phyloP scores from a whole-genome alignment of 2,329 filamentous ascomycete species.

The Calonectria pseudoturangicola region DNA sequence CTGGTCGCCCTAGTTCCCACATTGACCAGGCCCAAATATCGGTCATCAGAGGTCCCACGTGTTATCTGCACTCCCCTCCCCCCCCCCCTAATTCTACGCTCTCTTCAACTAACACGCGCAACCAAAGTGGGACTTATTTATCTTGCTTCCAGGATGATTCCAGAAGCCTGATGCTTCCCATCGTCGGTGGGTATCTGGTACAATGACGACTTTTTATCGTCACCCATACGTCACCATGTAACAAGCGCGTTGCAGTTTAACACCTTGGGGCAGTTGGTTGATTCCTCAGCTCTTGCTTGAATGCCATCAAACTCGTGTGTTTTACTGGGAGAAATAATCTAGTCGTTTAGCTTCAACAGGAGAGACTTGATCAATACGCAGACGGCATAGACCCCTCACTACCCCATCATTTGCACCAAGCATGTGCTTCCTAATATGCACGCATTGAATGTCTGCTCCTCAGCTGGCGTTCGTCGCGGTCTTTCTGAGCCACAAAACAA shows the following conservation, averaged over 20 bases:
- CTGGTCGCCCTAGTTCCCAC: conserved; percentile 32
- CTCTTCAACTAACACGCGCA: conserved; percentile 26
- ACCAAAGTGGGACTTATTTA: conserved; percentile 22
- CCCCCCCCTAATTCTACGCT: conserved; percentile 25
- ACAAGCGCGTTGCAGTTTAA: not conserved
- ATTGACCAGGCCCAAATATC: conserved; percentile 24
- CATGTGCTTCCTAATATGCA: conserved; percentile 27
- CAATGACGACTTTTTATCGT: conserved; percentile 28
- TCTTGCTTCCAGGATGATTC: conserved; percentile 26
- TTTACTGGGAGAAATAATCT: not conserved
- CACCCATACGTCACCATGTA: conserved; percentile 47
- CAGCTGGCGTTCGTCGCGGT: conserved; percentile 27
- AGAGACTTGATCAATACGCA: conserved; percentile 9
- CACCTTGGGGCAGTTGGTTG: not conserved
- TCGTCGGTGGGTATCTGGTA: not conserved
- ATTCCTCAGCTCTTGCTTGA: not conserved
- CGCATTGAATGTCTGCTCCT: conserved; percentile 17
- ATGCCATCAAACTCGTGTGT: not conserved
- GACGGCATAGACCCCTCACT: not conserved
- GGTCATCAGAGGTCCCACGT: conserved; percentile 1
- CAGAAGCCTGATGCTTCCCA: conserved; percentile 20
- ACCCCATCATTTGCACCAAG: conserved; percentile 7
- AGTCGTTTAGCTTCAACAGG: not conserved
- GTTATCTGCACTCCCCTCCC: conserved; percentile 33
- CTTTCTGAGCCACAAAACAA: conserved; percentile 30